phyloP scores from a whole-genome alignment of 2,329 filamentous ascomycete genomes.

The Trichoderma atroviride region DNA sequence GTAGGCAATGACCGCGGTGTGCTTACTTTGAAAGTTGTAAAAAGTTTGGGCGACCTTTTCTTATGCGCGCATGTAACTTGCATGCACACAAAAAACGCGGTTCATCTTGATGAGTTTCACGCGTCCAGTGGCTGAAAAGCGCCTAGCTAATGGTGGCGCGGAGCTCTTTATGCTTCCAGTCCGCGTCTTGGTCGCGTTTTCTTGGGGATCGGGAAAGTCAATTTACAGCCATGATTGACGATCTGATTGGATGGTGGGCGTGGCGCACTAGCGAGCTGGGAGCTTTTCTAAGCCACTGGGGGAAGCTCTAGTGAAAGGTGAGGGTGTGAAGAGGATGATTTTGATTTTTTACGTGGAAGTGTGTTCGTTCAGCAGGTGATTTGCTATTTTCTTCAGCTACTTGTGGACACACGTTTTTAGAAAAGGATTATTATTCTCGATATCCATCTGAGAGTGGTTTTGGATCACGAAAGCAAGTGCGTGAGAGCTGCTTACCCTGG shows the following conservation, averaged over 20 bases:
- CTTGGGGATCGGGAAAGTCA: not conserved
- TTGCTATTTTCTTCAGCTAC: not conserved
- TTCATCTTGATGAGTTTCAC: not conserved
- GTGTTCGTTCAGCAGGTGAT: not conserved
- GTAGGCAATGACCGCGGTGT: not conserved
- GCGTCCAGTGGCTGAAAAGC: not conserved
- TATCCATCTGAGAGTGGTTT: too few relatives aligned
- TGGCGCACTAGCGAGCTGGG: not conserved
- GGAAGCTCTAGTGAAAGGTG: not conserved
- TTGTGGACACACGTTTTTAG: too few relatives aligned
- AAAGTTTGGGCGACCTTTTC: not conserved
- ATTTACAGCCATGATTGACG: not conserved
- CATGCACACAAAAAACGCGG: not conserved
- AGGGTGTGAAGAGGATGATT: not conserved
- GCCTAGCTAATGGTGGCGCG: not conserved
- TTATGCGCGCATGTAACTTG: not conserved
- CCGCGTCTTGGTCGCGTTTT: conserved; percentile 10
- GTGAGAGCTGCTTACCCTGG: not conserved
- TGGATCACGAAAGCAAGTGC: not conserved
- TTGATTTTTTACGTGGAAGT: too few relatives aligned
- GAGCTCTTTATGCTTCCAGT: not conserved
- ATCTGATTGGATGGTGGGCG: not conserved
- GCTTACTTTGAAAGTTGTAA: not conserved
- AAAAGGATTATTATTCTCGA: too few relatives aligned
- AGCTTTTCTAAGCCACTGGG: not conserved